Evolutionary conservation across 1,139 yeast species (phyloP).

Genomic region (Zygoascus hellenicus): DNA sequence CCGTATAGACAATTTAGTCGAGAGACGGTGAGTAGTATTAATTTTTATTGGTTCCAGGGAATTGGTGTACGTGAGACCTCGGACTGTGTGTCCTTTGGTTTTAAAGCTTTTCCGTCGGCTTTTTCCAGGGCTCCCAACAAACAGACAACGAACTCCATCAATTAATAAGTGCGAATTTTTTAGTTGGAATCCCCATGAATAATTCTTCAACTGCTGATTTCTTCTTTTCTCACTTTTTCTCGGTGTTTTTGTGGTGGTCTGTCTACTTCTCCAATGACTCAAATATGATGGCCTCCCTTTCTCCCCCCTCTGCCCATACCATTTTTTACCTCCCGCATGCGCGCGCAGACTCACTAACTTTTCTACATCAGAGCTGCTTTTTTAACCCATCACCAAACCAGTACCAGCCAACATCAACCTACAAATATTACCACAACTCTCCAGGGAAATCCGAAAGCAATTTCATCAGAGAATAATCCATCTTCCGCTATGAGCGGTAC

Average conservation of each 20-base stretch:
- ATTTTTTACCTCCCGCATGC: background rate
- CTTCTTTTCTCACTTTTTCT: too few relatives aligned
- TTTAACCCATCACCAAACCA: too few relatives aligned
- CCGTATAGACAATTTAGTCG: constrained; percentile 23
- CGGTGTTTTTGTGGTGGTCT: background rate
- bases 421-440: background rate
- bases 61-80: background rate
- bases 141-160: background rate
- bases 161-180: background rate
- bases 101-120: background rate
- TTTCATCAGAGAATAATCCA: background rate
- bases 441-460: too few relatives aligned
- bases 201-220: too few relatives aligned
- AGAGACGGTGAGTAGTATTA: constrained; percentile 19
- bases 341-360: background rate
- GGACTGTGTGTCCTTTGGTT: background rate
- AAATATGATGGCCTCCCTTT: too few relatives aligned
- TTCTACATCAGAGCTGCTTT: too few relatives aligned
- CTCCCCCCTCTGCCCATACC: too few relatives aligned
- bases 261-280: too few relatives aligned
- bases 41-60: background rate
- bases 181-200: too few relatives aligned
- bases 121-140: background rate
- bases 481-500: background rate
- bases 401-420: background rate